Evolutionary conservation across 352 stramenopile species (phyloP), one percentile per base, ranked within the genome.

Genomic region (Pythium insidiosum): DNA sequence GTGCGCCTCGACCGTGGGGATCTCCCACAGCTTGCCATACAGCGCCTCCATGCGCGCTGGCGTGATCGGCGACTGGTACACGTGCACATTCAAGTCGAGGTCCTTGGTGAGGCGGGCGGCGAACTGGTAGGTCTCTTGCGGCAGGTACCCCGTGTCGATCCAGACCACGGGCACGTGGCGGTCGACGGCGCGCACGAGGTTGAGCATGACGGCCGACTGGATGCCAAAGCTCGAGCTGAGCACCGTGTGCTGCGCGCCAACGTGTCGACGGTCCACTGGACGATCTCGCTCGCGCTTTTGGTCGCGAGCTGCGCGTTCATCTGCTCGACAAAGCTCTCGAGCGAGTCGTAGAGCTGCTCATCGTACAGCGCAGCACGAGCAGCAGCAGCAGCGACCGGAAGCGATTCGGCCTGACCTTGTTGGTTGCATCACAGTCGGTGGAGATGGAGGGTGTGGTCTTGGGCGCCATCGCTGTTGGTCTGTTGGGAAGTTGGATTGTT

Each of bases 211-310:
- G 22, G 77, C 76, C 28, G 77, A 88, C 38, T 89, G 79, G 54
- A 94, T 88, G 50, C 82, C 82, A 36, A 94, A 94, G 61, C 74
- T 89, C 37, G 82, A 89, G 68, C 71, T 88, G 38, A 94, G 62
- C 25, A 77, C 78, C 3, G 78, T 54, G 42, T 68, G 61, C 18
- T 50, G 24, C 30, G 48, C 36, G 30, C 82, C 82, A 89, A 94
- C 22, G 77, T 88, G 2, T 67, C 59, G 29, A 77, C 58, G 7
- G 80, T 59, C 77, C 79, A 94, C 37, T 73, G 42, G 39, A 91
- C 44, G n/a, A n/a, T n/a, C n/a, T n/a, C n/a, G n/a, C n/a, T n/a
- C n/a, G n/a, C n/a, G n/a, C n/a, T n/a, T n/a, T 85, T 86, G 23
- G 42, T 47, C 3, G 50, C 55, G 3, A 91, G 55, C 28, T 78